These are phyloP conservation scores for Kondoa malvinella DNA, from an alignment of 768 basidiomycete species.

Conservation along the genomic window DNA sequence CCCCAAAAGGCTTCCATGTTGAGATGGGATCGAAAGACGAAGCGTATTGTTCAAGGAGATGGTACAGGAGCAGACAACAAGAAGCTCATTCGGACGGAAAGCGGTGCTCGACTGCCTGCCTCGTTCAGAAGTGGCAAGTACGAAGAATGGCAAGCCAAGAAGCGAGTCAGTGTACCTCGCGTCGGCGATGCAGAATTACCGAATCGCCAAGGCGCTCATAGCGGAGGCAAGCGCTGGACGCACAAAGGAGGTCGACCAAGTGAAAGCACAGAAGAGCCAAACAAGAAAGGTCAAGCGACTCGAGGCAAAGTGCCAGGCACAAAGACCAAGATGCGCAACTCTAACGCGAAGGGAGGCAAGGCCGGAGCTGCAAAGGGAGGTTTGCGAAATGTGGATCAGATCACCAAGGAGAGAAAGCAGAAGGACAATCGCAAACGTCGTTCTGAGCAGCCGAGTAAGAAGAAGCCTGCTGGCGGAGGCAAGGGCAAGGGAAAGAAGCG, in stretches of 20 bases:
- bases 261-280: slow-evolving; percentile 55
- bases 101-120: slow-evolving; percentile 73
- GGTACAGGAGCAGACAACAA: slow-evolving; percentile 78
- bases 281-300: slow-evolving; percentile 40
- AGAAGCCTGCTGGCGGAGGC: background rate
- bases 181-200: slow-evolving; percentile 61
- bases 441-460: slow-evolving; percentile 16
- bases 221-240: slow-evolving; percentile 42
- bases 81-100: slow-evolving; percentile 83
- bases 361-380: slow-evolving; percentile 51
- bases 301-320: slow-evolving; percentile 50
- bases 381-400: slow-evolving; percentile 76
- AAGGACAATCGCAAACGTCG: slow-evolving; percentile 40
- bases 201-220: slow-evolving; percentile 8
- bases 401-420: slow-evolving; percentile 54
- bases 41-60: slow-evolving; percentile 74
- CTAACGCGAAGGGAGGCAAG: slow-evolving; percentile 35
- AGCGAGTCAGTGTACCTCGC: slow-evolving; percentile 51
- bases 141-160: slow-evolving; percentile 83
- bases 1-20: slow-evolving; percentile 41
- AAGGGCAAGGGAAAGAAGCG: background rate
- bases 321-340: slow-evolving; percentile 29
- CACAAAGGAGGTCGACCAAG: slow-evolving; percentile 55
- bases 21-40: slow-evolving; percentile 92
- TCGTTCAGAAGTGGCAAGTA: slow-evolving; percentile 84